phyloP scores from a whole-genome alignment of 768 basidiomycete genomes.

The Crassisporium funariophilum region DNA sequence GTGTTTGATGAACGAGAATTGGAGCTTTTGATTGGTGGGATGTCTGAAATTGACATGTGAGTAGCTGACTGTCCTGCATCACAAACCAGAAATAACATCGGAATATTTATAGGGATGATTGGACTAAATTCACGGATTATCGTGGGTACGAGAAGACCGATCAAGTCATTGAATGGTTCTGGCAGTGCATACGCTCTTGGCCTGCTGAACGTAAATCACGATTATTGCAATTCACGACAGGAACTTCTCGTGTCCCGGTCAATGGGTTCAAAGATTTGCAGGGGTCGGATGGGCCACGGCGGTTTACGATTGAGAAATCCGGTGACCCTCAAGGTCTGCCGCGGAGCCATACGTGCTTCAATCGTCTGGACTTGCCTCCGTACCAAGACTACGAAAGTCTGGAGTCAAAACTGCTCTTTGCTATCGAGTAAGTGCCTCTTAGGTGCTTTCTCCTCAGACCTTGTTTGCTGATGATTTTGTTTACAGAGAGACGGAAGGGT shows the following conservation, averaged over 20 bases:
- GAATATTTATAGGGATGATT: slow-evolving; percentile 77
- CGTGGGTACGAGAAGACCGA: slow-evolving; percentile 85
- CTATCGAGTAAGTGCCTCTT: slow-evolving; percentile 66
- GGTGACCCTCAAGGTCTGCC: slow-evolving; percentile 89
- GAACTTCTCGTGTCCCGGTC: slow-evolving; percentile 83
- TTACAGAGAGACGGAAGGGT: slow-evolving; percentile 75
- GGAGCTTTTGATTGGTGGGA: slow-evolving; percentile 88
- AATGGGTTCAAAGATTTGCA: slow-evolving; percentile 96
- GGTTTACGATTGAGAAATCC: slow-evolving; percentile 95
- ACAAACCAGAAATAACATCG: too few relatives aligned
- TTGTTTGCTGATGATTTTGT: slow-evolving; percentile 4
- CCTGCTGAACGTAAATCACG: slow-evolving; percentile 87
- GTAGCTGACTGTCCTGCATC: too few relatives aligned
- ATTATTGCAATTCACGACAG: slow-evolving; percentile 86
- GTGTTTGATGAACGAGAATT: slow-evolving; percentile 93
- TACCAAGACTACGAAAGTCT: slow-evolving; percentile 87
- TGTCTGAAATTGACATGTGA: slow-evolving; percentile 88
- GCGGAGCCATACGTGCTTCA: slow-evolving; percentile 94
- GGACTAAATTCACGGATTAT: slow-evolving; percentile 94
- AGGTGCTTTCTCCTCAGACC: slow-evolving; percentile 2
- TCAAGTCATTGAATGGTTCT: slow-evolving; percentile 94
- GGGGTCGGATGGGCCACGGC: slow-evolving; percentile 87
- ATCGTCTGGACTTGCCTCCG: slow-evolving; percentile 83
- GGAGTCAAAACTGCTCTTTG: slow-evolving; percentile 82
- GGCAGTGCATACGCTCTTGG: slow-evolving; percentile 91